Evolutionary conservation across 306 rosid genomes (phyloP), one percentile per base, ranked within the genome.

Genomic region (Mucuna pruriens): DNA sequence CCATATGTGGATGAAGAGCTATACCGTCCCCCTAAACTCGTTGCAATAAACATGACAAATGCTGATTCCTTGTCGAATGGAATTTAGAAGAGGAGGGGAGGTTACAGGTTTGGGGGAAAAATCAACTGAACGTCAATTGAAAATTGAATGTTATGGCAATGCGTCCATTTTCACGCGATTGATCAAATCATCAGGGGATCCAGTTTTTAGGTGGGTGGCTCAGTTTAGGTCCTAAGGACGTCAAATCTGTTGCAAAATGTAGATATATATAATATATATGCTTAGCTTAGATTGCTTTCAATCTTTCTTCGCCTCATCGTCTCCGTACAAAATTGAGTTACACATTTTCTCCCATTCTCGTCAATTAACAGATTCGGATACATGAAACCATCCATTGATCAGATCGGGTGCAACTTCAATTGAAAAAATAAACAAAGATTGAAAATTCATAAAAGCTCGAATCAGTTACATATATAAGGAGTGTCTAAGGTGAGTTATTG

Each of bases 201-300:
- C 42, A 55, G 74, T 73, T 19, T 63, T 26, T 48, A 81, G 86
- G 75, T 71, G 75, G 51, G 70, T 80, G 62, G 82, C 63, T 65
- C 68, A 75, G 44, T 70, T 44, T 78, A 62, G 76, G 76, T 51
- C 84, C 55, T 80, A 81, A 75, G 85, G 85, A 77, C 68, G 68
- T 84, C 75, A 46, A 46, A 57, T 61, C 74, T 69, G 67, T 75
- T 63, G 84, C 89, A 88, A 91, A 73, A 39, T 91, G 94, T 94
- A 89, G 77, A 75, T 83, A 80, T 48, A 80, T 61, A 81, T 73
- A 80, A 80, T 60, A 71, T 44, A 60, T 38, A 44, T 63, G 86
- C 68, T 20, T 58, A 58, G 34, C 10, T 44, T 80, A 67, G 80
- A 74, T 91, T 80, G 55, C 64, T 22, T 69, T 77, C 67, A 23